Evolutionary conservation across 805 yeast genomes (phyloP).

Genomic region (Pichia deserticola): DNA sequence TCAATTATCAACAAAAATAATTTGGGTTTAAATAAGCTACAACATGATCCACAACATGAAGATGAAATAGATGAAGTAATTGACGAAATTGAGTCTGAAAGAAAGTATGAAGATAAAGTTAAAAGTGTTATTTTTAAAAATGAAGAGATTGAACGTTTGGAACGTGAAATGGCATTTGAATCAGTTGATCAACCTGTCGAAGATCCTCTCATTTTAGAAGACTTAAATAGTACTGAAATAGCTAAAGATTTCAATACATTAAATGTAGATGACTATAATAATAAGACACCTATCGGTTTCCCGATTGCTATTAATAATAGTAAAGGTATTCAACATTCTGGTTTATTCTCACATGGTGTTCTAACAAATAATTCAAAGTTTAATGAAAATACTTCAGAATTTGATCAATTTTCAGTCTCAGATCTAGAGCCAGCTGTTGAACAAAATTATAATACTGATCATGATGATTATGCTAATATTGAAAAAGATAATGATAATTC

Average conservation of each 20-base stretch:
- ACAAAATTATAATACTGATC: background rate
- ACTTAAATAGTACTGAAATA: conserved; percentile 4
- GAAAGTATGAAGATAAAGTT: conserved; percentile 17
- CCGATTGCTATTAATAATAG: background rate
- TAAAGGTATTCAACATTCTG: background rate
- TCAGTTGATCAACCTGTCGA: conserved; percentile 7
- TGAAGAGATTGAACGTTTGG: conserved; percentile 31
- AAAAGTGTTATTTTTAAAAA: conserved; percentile 17
- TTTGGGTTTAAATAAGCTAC: background rate
- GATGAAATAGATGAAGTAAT: conserved; percentile 13
- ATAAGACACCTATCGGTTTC: too few relatives aligned
- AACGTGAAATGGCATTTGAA: conserved; percentile 22
- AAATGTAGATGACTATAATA: too few relatives aligned
- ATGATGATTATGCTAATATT: background rate
- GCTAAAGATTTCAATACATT: background rate
- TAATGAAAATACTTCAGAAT: background rate
- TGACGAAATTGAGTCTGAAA: conserved; percentile 33
- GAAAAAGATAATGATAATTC: too few relatives aligned
- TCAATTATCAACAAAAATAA: background rate
- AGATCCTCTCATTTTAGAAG: conserved; percentile 11
- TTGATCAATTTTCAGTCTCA: background rate
- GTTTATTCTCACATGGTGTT: background rate
- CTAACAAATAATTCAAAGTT: background rate
- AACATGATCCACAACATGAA: conserved; percentile 5
- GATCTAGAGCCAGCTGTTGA: background rate